Evolutionary conservation across 805 yeast species (phyloP), one percentile per base, ranked within the genome.

Genomic region (Hanseniaspora thailandica): DNA sequence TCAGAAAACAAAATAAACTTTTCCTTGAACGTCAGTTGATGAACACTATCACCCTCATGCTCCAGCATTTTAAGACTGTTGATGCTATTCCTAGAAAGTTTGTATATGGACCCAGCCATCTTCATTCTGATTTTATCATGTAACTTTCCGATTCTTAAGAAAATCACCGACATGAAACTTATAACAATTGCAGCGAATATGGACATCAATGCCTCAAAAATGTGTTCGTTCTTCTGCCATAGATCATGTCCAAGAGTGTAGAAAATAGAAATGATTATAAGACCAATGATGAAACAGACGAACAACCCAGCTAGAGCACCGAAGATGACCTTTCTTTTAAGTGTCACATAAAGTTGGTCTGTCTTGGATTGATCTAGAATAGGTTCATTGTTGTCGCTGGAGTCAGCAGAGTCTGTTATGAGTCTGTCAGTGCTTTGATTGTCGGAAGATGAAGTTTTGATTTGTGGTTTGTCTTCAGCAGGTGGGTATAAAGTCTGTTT

Each of bases 131-230:
- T 89, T 68, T 87, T 88, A 55, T 82, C 80, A 61, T 86, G 82
- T 75, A 88, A 71, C 63, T 84, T 81, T 59, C 88, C 86, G 63
- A 88, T 76, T 57, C 95, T 73, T 57, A 88, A 71, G 63, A 88
- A 78, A 52, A 90, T 84, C 33, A 86, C 62, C 0, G 96, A 96
- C 96, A 88, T 87, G 7, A 81, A 69, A 0, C 95, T 84, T 56
- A 88, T 88, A 55, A 88, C 78, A 1, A 83, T 61, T 19, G 93
- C 78, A 3, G 95, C 87, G 30, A 87, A 65, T 13, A 89, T 72
- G 59, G 90, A 83, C 62, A 88, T 80, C 0, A 81, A 68, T 7
- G 95, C 95, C 64, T 88, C 97, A 85, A 95, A 88, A 51, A 86
- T 73, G 61, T 93, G 79, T 64, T 88, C 97, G 39, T 96, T 83